phyloP scores from a whole-genome alignment of 1,284 basidiomycete genomes.

The Ustilago hordei region DNA sequence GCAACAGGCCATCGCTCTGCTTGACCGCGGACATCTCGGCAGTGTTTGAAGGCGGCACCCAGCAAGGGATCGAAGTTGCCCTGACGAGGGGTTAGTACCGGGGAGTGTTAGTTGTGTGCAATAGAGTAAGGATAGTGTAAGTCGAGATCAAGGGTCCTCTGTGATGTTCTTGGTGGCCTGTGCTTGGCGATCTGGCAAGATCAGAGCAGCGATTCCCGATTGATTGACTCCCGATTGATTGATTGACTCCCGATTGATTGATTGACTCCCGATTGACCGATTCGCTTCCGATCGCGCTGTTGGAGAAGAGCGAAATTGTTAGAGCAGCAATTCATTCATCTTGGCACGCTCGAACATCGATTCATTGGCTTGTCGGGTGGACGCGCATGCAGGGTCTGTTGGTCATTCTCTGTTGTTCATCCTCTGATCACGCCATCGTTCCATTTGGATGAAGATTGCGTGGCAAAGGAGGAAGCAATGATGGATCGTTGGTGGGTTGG shows the following conservation, averaged over 20 bases:
- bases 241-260: background rate
- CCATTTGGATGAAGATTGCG: constrained; percentile 2
- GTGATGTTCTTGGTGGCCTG: constrained; percentile 24
- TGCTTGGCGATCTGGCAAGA: constrained; percentile 7
- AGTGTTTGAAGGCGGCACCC: no score
- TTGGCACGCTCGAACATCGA: no score
- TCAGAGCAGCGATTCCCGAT: background rate
- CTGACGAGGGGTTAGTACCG: no score
- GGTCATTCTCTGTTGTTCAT: constrained; percentile 4
- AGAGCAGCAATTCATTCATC: background rate
- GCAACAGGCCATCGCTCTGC: background rate
- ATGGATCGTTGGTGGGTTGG: background rate
- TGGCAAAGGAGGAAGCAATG: constrained; percentile 20
- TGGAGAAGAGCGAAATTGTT: background rate
- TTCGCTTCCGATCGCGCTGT: background rate
- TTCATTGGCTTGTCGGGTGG: constrained; percentile 18
- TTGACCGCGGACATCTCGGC: constrained; percentile 21
- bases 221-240: background rate
- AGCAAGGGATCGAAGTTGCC: background rate
- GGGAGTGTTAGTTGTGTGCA: no score
- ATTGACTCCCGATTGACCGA: background rate
- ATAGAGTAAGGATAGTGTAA: background rate
- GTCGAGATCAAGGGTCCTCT: constrained; percentile 7
- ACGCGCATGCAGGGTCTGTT: constrained; percentile 2
- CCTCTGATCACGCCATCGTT: constrained; percentile 36